These are phyloP conservation scores for Gentiana macrophylla DNA, from an alignment of 257 asterid species.

Conservation along the genomic window DNA sequence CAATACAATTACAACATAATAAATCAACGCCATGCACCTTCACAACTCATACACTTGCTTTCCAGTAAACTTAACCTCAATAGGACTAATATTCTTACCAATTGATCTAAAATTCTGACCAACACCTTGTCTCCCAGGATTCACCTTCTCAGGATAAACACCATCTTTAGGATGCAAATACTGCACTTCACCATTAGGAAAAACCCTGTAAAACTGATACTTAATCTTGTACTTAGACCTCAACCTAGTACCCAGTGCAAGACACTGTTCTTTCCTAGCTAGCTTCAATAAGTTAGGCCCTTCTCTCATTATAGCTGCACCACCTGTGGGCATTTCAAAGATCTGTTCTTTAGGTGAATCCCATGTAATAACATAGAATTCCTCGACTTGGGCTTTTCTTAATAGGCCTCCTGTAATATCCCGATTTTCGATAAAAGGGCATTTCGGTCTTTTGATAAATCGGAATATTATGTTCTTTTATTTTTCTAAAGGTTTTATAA, in stretches of 20 bases:
- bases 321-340: conserved; percentile 92
- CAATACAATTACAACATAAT: conserved; percentile 1
- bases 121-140: conserved; percentile 74
- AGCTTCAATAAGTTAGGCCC: conserved; percentile 78
- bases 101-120: conserved; percentile 59
- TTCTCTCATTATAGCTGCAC: conserved; percentile 88
- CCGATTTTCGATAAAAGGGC: too few relatives aligned
- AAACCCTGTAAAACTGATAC: conserved; percentile 83
- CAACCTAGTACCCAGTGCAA: conserved; percentile 73
- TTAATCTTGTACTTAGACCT: conserved; percentile 88
- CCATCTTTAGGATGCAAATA: conserved; percentile 93
- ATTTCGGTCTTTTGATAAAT: too few relatives aligned
- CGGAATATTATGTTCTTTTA: too few relatives aligned
- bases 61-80: conserved; percentile 86
- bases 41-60: conserved; percentile 64
- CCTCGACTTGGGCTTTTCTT: conserved; percentile 85
- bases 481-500: too few relatives aligned
- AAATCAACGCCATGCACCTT: conserved; percentile 6
- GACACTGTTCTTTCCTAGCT: conserved; percentile 89
- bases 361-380: conserved; percentile 88
- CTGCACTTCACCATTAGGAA: conserved; percentile 91
- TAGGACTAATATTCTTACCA: conserved; percentile 64
- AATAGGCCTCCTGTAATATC: conserved; percentile 89
- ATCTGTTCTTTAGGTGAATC: conserved; percentile 85
- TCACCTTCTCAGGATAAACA: conserved; percentile 92